Evolutionary conservation across 768 basidiomycete species (phyloP).

Genomic region (Gloeophyllum trabeum): DNA sequence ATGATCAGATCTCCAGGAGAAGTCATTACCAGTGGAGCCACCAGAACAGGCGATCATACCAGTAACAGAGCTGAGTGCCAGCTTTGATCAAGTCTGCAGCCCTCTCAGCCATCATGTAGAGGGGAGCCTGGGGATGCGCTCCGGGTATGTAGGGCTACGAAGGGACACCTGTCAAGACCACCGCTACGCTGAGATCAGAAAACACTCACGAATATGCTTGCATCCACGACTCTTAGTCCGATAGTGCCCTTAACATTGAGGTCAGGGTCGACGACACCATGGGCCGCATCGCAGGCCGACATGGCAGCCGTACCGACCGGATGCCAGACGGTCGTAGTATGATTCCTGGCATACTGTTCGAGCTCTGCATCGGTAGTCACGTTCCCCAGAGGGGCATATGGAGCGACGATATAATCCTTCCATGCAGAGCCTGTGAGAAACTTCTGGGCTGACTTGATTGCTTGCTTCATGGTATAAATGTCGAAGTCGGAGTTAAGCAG

Average conservation of each 20-base stretch:
- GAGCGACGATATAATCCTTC: conserved; percentile 16
- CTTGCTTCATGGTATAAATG: conserved; percentile 17
- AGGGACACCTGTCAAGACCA: too few relatives aligned
- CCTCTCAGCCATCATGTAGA: conserved; percentile 5
- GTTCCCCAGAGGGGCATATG: conserved; percentile 4
- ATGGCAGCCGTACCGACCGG: conserved; percentile 1
- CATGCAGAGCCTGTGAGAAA: conserved; percentile 18
- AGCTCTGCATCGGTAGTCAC: conserved; percentile 8
- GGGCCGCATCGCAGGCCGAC: not conserved
- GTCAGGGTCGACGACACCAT: conserved; percentile 8
- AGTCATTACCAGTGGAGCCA: too few relatives aligned
- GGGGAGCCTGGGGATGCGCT: conserved; percentile 5
- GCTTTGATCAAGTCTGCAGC: not conserved
- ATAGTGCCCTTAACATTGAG: conserved; percentile 7
- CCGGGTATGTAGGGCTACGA: conserved; percentile 7
- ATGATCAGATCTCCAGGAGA: too few relatives aligned
- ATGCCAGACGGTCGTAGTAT: conserved; percentile 3
- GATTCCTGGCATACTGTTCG: conserved; percentile 1
- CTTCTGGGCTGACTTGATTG: conserved; percentile 12
- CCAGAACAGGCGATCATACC: too few relatives aligned
- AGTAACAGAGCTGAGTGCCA: too few relatives aligned
- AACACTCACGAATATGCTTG: conserved; percentile 6
- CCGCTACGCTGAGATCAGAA: too few relatives aligned
- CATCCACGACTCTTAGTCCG: conserved; percentile 9
- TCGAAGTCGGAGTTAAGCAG: conserved; percentile 25